These are phyloP conservation scores for Phylloporus sp. DNA, from an alignment of 768 basidiomycete species.

Conservation along the genomic window DNA sequence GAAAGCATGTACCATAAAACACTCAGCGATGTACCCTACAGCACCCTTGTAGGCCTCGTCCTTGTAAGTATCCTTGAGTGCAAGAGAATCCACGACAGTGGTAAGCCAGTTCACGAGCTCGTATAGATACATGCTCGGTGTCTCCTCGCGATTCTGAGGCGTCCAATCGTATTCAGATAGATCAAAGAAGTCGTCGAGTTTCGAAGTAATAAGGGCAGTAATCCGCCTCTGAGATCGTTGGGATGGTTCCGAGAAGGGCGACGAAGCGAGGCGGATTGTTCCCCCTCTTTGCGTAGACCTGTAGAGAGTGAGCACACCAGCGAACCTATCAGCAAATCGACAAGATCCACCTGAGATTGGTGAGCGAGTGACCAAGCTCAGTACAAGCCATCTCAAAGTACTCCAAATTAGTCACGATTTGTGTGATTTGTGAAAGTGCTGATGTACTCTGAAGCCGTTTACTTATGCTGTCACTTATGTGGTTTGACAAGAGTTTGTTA, in stretches of 20 bases:
- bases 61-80: slow-evolving; percentile 79
- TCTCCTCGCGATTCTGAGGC: slow-evolving; percentile 59
- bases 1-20: slow-evolving; percentile 66
- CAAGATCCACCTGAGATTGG: slow-evolving; percentile 64
- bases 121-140: slow-evolving; percentile 90
- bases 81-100: slow-evolving; percentile 88
- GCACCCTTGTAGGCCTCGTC: slow-evolving; percentile 88
- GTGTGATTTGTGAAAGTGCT: slow-evolving; percentile 85
- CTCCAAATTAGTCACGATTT: slow-evolving; percentile 89
- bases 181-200: slow-evolving; percentile 94
- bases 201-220: slow-evolving; percentile 76
- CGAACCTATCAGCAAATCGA: not conserved
- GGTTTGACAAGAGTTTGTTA: slow-evolving; percentile 71
- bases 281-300: slow-evolving; percentile 85
- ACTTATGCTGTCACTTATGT: slow-evolving; percentile 72
- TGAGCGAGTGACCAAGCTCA: slow-evolving; percentile 81
- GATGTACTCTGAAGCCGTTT: slow-evolving; percentile 69
- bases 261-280: slow-evolving; percentile 61
- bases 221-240: slow-evolving; percentile 70
- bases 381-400: slow-evolving; percentile 82
- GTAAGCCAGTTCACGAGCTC: slow-evolving; percentile 96
- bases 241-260: slow-evolving; percentile 66
- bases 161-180: slow-evolving; percentile 95
- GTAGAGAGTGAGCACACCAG: slow-evolving; percentile 6
- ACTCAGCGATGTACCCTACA: slow-evolving; percentile 80